Evolutionary conservation across 129 eudicot species (phyloP).

Genomic region (Arctium minus): DNA sequence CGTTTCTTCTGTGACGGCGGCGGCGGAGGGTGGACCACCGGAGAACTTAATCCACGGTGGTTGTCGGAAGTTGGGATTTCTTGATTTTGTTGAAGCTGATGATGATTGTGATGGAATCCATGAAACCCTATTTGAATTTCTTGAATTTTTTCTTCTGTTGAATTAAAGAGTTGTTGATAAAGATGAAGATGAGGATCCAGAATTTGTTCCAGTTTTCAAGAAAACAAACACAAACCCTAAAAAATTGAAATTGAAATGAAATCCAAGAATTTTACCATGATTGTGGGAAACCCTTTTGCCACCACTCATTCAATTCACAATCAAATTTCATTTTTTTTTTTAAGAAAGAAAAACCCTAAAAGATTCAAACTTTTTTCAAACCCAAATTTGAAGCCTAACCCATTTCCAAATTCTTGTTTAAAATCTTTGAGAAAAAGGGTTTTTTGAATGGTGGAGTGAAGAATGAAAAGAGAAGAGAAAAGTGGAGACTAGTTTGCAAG

Average conservation of each 20-base stretch:
- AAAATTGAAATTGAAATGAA: neutral
- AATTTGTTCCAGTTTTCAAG: slow-evolving; percentile 66
- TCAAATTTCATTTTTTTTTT: slow-evolving; percentile 20
- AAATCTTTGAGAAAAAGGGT: neutral
- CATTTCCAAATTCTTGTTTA: neutral
- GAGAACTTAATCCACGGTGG: neutral
- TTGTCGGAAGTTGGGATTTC: slow-evolving; percentile 30
- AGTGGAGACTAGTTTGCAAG: neutral
- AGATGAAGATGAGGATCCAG: slow-evolving; percentile 78
- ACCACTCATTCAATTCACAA: neutral
- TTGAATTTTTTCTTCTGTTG: neutral
- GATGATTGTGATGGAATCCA: slow-evolving; percentile 36
- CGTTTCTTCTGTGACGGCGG: slow-evolving; percentile 40
- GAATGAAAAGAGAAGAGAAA: neutral
- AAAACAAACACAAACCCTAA: neutral
- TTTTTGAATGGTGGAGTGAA: neutral
- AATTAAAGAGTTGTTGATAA: slow-evolving; percentile 16
- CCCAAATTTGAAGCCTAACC: slow-evolving; percentile 17
- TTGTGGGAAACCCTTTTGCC: slow-evolving; percentile 10
- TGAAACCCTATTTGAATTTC: slow-evolving; percentile 18
- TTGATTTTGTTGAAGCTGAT: slow-evolving; percentile 36
- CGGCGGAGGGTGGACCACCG: slow-evolving; percentile 4
- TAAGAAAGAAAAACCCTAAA: slow-evolving; percentile 7
- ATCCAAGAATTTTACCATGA: neutral
- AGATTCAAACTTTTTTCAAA: neutral